These are phyloP conservation scores for Cyclostephanos invisitatus DNA, from an alignment of 108 stramenopile species.

Conservation along the genomic window DNA sequence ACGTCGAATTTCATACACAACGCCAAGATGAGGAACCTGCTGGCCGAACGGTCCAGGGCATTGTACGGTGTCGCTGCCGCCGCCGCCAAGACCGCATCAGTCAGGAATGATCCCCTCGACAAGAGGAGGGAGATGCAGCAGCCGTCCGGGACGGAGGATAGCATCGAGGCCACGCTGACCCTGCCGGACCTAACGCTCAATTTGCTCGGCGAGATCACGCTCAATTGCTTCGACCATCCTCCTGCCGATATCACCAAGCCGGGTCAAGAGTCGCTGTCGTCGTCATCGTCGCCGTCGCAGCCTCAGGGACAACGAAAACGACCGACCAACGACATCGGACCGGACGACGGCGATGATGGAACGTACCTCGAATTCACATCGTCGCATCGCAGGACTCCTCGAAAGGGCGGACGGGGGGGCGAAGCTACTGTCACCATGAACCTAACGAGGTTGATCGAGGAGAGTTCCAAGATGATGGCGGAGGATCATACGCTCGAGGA, in stretches of 20 bases:
- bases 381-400: conserved; percentile 6
- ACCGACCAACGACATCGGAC: background rate
- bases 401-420: background rate
- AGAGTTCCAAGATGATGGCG: conserved; percentile 5
- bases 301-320: background rate
- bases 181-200: conserved; percentile 26
- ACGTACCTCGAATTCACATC: conserved; percentile 9
- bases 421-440: background rate
- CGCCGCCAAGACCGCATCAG: conserved; percentile 1
- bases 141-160: background rate
- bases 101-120: too few relatives aligned
- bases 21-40: conserved; percentile 30
- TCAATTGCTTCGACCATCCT: conserved; percentile 2
- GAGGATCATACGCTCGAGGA: background rate
- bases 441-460: conserved; percentile 4
- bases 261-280: background rate
- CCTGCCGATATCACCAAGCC: background rate
- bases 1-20: conserved; percentile 73
- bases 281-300: background rate
- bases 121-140: conserved; percentile 4
- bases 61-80: conserved; percentile 7
- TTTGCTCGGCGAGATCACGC: background rate
- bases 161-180: conserved; percentile 13
- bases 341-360: background rate
- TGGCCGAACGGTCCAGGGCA: conserved; percentile 30